phyloP scores from a whole-genome alignment of 108 stramenopile genomes.

The Chaetoceros tenuissimus region DNA sequence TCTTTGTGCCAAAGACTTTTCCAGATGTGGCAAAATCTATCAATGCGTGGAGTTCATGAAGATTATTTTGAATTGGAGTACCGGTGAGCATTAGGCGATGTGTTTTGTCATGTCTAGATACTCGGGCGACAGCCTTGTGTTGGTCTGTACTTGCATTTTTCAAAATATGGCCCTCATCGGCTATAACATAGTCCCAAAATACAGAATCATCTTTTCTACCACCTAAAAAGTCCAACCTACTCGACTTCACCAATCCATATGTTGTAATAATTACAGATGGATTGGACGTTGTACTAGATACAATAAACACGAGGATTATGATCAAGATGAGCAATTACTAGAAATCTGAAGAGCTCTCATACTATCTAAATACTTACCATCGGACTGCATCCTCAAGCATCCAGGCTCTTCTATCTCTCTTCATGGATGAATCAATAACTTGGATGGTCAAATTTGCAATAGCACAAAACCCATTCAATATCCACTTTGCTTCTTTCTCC shows the following conservation, averaged over 20 bases:
- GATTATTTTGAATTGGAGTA: conserved; percentile 92
- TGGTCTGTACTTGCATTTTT: conserved; percentile 81
- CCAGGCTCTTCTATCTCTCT: conserved; percentile 21
- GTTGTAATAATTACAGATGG: conserved; percentile 68
- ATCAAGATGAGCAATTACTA: too few relatives aligned
- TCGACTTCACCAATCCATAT: conserved; percentile 48
- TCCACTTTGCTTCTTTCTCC: conserved; percentile 61
- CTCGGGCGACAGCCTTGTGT: conserved; percentile 46
- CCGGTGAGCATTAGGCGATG: conserved; percentile 84
- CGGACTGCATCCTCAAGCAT: conserved; percentile 43
- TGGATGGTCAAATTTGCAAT: conserved; percentile 33
- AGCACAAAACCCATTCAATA: conserved; percentile 28
- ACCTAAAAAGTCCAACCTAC: conserved; percentile 8
- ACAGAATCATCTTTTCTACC: conserved; percentile 1
- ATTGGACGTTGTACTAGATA: conserved; percentile 15
- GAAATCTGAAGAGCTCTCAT: too few relatives aligned
- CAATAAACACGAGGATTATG: too few relatives aligned
- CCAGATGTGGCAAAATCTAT: conserved; percentile 87
- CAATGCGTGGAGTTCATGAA: conserved; percentile 87
- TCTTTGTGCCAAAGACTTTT: conserved; percentile 38
- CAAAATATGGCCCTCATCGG: conserved; percentile 96
- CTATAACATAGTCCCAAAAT: conserved; percentile 86
- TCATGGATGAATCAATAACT: conserved; percentile 45
- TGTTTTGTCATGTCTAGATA: conserved; percentile 37
- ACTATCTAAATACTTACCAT: conserved; percentile 30